phyloP scores from a whole-genome alignment of 441 rosid species.

The Mallotus japonicus region DNA sequence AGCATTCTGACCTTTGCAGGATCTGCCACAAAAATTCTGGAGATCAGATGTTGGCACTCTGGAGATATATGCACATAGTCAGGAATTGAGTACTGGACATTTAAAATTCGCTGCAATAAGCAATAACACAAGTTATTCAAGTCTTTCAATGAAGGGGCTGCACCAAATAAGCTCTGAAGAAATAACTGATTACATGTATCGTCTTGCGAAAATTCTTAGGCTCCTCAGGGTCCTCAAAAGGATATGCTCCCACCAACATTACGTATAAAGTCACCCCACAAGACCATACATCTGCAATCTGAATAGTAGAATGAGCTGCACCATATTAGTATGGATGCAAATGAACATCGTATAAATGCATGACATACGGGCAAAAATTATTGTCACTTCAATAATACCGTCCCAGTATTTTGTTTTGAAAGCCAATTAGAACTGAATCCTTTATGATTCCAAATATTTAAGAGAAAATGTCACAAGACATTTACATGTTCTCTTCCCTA shows the following conservation, averaged over 20 bases:
- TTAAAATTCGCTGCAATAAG: slow-evolving; percentile 74
- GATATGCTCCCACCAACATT: slow-evolving; percentile 97
- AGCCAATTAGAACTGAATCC: not conserved
- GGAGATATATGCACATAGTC: slow-evolving; percentile 92
- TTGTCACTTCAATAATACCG: not conserved
- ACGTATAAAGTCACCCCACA: slow-evolving; percentile 96
- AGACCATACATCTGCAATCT: slow-evolving; percentile 99
- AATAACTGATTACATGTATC: slow-evolving; percentile 56
- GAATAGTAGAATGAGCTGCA: slow-evolving; percentile 22
- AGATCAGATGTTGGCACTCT: slow-evolving; percentile 84
- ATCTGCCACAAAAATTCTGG: slow-evolving; percentile 91
- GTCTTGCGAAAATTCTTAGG: slow-evolving; percentile 92
- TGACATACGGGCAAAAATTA: not conserved
- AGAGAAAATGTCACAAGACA: not conserved
- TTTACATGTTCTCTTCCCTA: not conserved
- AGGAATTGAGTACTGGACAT: slow-evolving; percentile 93
- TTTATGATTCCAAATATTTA: not conserved
- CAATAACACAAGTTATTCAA: slow-evolving; percentile 20
- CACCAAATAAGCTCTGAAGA: not conserved
- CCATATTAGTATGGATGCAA: slow-evolving; percentile 5
- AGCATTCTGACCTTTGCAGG: slow-evolving; percentile 61
- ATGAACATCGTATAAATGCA: not conserved
- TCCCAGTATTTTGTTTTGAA: not conserved
- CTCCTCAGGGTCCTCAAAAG: slow-evolving; percentile 95
- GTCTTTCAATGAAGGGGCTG: not conserved